Evolutionary conservation across 2,329 filamentous ascomycete genomes (phyloP), one percentile per base, ranked within the genome.

Genomic region (Xylariaceae sp.): DNA sequence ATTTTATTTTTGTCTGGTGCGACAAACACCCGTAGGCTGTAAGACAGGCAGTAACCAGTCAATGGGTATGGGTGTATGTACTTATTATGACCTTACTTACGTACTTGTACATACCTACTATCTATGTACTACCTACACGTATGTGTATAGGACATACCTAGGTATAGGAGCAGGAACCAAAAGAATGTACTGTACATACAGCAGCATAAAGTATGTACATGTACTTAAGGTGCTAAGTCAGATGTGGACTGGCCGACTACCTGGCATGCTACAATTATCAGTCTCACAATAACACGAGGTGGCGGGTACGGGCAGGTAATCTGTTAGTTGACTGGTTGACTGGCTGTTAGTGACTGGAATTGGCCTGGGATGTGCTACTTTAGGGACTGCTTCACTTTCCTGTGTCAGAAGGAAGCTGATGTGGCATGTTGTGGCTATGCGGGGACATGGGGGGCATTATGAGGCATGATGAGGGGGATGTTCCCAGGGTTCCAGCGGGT

Each of bases 371-470:
- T 37, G 12, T 12, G 7, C 32, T 16, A 37, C 32, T 37, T 16
- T 7, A 12, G 7, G 32, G 32, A 3, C 42, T 50, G 40, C 41
- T 55, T 57, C 57, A 57, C 54, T 60, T 57, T 60, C 60, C 60
- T 51, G 49, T 54, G 55, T 57, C 44, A 62, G 60, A 53, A 57
- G 52, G 56, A 53, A 60, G 57, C 56, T 60, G 44, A 62, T 56
- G 60, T 55, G 57, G 56, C 54, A 52, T 20, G 42, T 7, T 21
- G 59, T 60, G 59, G 60, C 60, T 62, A 60, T 62, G 60, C 54
- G 23, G 40, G 44, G 48, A 10, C 20, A 45, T 41, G 37, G 18
- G 37, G 9, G 44, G 40, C 48, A 40, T 53, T 23, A 42, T 46
- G 41, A 57, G 44, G 26, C 18, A 47, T 40, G 48, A 48, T 53